Evolutionary conservation across 2,329 filamentous ascomycete species (phyloP).

Genomic region (Trichoderma guizhouense): DNA sequence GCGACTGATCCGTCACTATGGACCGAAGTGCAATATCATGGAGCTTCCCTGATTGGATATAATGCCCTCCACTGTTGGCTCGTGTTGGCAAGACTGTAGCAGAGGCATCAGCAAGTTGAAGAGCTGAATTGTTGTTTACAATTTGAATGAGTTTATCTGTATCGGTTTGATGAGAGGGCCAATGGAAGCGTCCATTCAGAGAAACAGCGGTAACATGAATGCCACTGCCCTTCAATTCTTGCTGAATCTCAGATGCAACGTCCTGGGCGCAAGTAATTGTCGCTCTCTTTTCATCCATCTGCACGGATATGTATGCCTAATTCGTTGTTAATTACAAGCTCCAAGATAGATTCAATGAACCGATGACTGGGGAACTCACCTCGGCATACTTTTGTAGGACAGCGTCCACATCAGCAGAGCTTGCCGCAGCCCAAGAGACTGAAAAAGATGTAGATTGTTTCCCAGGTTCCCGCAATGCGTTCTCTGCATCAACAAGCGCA

Average conservation of each 20-base stretch:
- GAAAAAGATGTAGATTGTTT: slow-evolving; percentile 28
- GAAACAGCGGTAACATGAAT: background rate
- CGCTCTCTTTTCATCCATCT: background rate
- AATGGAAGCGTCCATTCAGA: background rate
- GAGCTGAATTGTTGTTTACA: background rate
- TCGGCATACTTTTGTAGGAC: slow-evolving; percentile 24
- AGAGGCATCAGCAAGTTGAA: background rate
- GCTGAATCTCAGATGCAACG: background rate
- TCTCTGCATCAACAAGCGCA: background rate
- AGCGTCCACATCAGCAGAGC: slow-evolving; percentile 23
- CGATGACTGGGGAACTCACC: background rate
- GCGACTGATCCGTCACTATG: background rate
- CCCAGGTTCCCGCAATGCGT: slow-evolving; percentile 34
- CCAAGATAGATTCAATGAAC: background rate
- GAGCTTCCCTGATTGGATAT: background rate
- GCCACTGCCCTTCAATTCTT: background rate
- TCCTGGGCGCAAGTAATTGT: background rate
- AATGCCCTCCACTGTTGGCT: background rate
- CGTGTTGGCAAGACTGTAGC: background rate
- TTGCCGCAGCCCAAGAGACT: slow-evolving; percentile 35
- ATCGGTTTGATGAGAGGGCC: background rate
- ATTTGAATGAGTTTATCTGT: background rate
- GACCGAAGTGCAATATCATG: background rate
- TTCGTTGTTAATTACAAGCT: background rate
- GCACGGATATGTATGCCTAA: background rate